Evolutionary conservation across 176 grass and related monocot genomes (phyloP).

Genomic region (Zoysia pacifica): DNA sequence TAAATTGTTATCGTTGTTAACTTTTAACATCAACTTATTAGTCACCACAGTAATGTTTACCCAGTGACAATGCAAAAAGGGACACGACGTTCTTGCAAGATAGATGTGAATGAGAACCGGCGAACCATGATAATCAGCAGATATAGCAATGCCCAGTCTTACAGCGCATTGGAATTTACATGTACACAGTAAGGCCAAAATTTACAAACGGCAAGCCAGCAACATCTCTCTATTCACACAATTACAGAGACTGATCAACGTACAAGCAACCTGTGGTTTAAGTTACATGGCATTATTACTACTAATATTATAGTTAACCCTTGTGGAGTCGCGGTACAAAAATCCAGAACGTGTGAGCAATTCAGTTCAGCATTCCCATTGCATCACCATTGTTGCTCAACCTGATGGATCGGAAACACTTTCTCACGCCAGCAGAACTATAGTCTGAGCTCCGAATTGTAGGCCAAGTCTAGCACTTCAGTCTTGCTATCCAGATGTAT

Average conservation of each 20-base stretch:
- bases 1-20: too few species aligned
- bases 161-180: not conserved
- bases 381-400: not conserved
- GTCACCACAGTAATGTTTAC: not conserved
- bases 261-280: not conserved
- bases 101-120: not conserved
- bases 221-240: slow-evolving; percentile 8
- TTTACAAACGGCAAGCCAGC: not conserved
- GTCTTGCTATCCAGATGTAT: too few species aligned
- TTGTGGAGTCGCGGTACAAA: not conserved
- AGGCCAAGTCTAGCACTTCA: not conserved
- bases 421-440: slow-evolving; percentile 15
- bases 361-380: not conserved
- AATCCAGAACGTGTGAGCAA: not conserved
- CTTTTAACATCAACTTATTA: not conserved
- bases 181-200: not conserved
- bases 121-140: not conserved
- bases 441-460: not conserved
- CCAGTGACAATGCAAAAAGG: not conserved
- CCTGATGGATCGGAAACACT: slow-evolving; percentile 3
- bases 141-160: slow-evolving; percentile 7
- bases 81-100: not conserved
- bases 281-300: not conserved
- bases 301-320: slow-evolving; percentile 22
- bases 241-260: not conserved